Evolutionary conservation across 176 grass and related monocot species (phyloP).

Genomic region (Aegilops speltoides): DNA sequence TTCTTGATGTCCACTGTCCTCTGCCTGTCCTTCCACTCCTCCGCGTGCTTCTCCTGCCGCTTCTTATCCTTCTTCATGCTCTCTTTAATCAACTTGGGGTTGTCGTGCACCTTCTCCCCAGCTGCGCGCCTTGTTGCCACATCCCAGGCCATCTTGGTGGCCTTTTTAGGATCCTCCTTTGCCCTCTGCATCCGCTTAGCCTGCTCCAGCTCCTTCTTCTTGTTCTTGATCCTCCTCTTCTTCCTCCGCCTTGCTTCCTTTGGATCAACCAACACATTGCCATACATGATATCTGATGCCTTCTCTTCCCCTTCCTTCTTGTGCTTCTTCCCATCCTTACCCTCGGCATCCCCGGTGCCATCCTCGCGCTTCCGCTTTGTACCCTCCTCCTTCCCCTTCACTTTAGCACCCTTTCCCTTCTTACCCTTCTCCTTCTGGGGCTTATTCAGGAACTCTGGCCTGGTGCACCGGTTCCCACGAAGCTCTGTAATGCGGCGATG

Average conservation of each 20-base stretch:
- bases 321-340: slow-evolving; percentile 45
- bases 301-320: slow-evolving; percentile 45
- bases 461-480: slow-evolving; percentile 65
- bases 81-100: slow-evolving; percentile 74
- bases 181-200: slow-evolving; percentile 63
- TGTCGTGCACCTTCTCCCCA: slow-evolving; percentile 90
- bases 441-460: slow-evolving; percentile 54
- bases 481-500: slow-evolving; percentile 53
- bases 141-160: slow-evolving; percentile 72
- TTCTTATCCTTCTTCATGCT: slow-evolving; percentile 89
- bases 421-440: slow-evolving; percentile 60
- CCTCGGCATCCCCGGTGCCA: slow-evolving; percentile 17
- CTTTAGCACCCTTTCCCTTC: slow-evolving; percentile 41
- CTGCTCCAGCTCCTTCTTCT: slow-evolving; percentile 67
- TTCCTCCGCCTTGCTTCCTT: slow-evolving; percentile 63
- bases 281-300: slow-evolving; percentile 56
- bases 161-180: slow-evolving; percentile 78
- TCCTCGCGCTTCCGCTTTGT: slow-evolving; percentile 63
- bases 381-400: slow-evolving; percentile 33
- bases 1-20: slow-evolving; percentile 44
- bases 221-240: slow-evolving; percentile 70
- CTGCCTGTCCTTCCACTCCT: slow-evolving; percentile 70
- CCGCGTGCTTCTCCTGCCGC: slow-evolving; percentile 51
- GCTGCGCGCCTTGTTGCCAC: slow-evolving; percentile 58
- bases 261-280: slow-evolving; percentile 55